Base-by-base conservation (phyloP, 768 basidiomycete species). In the Pleurotus cornucopiae region DNA sequence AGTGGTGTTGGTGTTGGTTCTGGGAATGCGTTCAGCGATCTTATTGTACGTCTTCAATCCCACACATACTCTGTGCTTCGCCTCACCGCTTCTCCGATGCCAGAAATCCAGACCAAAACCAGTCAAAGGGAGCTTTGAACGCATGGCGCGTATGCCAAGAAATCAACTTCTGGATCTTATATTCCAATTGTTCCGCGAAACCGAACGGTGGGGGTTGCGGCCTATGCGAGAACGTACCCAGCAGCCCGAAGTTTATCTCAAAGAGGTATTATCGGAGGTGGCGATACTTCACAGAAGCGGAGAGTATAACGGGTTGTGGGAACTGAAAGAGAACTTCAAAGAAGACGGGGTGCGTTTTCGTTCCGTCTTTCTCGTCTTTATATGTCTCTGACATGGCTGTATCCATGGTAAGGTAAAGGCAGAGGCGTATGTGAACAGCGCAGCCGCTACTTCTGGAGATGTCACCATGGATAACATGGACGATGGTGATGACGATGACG, bases 71-170 rank as follows among this genome's bases (percentile, higher is more conserved):
- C 55, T 58, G 39, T 49, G 9, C 48, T 57, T 21, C 3, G 45
- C 25, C 58, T 6, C 9, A 40, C 30, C 18, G 58, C 58, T 67
- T 13, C 47, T 48, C 40, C 6, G 43, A 20, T 41, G 59, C 57
- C 60, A 86, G 87, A 82, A 81, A 78, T 76, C 83, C 13, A 90
- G 86, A 70, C 80, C 73, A 39, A 90, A 88, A 67, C 77, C 74
- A 1, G 68, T 76, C 14, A 89, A 90, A 62, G 87, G 87, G 25
- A 74, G 81, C 12, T 89, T 89, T 72, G 91, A 94, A 70, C 88
- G 90, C 62, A 89, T 91, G 83, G 87, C 89, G n/a, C 90, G 94
- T 67, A 86, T 97, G 72, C 91, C 92, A 5, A 80, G 88, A 54
- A 89, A 93, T 71, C 89, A 95, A 65, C 80, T 97, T 6, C 77